These are phyloP conservation scores for Wickerhamomyces sp. DNA, from an alignment of 1,139 yeast species.

Conservation along the genomic window DNA sequence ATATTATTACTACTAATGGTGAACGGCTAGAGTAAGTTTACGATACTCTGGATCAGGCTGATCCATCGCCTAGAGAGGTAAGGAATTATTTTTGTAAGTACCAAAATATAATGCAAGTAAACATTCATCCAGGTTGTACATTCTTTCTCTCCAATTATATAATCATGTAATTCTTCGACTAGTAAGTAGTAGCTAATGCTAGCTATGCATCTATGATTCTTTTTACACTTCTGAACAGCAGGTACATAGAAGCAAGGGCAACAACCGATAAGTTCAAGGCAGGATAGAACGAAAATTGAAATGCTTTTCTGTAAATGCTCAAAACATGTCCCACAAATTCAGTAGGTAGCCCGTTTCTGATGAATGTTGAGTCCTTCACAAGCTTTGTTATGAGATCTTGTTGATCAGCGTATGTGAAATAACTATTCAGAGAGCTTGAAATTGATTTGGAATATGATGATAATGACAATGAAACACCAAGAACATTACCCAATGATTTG, in stretches of 20 bases:
- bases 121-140: too few relatives aligned
- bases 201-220: not conserved
- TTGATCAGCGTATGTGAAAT: conserved; percentile 4
- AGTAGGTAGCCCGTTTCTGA: conserved; percentile 12
- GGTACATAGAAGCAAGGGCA: conserved; percentile 12
- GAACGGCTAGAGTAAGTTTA: too few relatives aligned
- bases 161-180: too few relatives aligned
- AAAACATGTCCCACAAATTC: conserved; percentile 11
- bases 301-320: conserved; percentile 11
- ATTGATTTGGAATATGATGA: conserved; percentile 26
- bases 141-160: too few relatives aligned
- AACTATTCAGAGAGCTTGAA: conserved; percentile 5
- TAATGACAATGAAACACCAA: conserved; percentile 42
- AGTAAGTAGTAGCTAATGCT: too few relatives aligned
- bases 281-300: conserved; percentile 13
- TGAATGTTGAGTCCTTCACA: conserved; percentile 15
- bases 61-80: too few relatives aligned
- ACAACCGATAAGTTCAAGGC: conserved; percentile 8
- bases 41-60: too few relatives aligned
- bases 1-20: too few relatives aligned
- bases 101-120: too few relatives aligned
- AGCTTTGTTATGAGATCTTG: conserved; percentile 1
- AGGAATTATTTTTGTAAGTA: too few relatives aligned
- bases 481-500: conserved; percentile 42
- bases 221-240: conserved; percentile 4